phyloP scores from a whole-genome alignment of 2,329 filamentous ascomycete genomes.

The Aschersonia sp. region DNA sequence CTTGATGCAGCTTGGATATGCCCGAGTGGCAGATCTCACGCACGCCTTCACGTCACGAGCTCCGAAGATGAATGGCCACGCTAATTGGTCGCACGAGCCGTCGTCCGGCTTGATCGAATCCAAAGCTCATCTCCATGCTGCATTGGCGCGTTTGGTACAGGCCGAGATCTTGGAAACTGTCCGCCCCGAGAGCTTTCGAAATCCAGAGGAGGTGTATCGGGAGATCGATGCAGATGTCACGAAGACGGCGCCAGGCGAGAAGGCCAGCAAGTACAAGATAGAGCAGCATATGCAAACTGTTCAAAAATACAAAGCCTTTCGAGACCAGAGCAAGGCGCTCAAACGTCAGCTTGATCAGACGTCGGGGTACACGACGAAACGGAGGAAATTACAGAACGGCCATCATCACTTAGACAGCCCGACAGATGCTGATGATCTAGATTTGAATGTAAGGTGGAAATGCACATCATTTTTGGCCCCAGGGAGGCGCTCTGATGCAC shows the following conservation, averaged over 20 bases:
- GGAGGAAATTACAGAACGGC: constrained; percentile 39
- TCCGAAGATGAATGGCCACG: constrained; percentile 18
- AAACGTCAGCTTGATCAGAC: constrained; percentile 36
- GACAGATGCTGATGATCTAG: constrained; percentile 23
- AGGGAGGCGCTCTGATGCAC: background rate
- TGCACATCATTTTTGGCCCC: background rate
- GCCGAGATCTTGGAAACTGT: constrained; percentile 56
- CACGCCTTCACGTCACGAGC: constrained; percentile 39
- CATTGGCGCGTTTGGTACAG: constrained; percentile 41
- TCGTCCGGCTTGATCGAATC: constrained; percentile 25
- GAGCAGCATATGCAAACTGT: constrained; percentile 44
- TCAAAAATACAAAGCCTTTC: constrained; percentile 35
- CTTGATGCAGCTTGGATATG: constrained; percentile 64
- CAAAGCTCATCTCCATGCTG: constrained; percentile 31
- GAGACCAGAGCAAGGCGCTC: constrained; percentile 34
- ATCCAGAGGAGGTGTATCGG: constrained; percentile 42
- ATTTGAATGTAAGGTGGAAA: constrained; percentile 34
- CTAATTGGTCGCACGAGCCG: constrained; percentile 18
- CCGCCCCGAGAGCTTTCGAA: constrained; percentile 38
- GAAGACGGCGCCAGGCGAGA: constrained; percentile 27
- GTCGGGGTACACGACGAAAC: constrained; percentile 28
- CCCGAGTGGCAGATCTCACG: constrained; percentile 54
- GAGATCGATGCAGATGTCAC: constrained; percentile 51
- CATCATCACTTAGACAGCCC: constrained; percentile 12
- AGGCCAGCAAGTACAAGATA: constrained; percentile 45